Base-by-base conservation (phyloP, 1,284 basidiomycete species). In the Heliocybe sulcata region DNA sequence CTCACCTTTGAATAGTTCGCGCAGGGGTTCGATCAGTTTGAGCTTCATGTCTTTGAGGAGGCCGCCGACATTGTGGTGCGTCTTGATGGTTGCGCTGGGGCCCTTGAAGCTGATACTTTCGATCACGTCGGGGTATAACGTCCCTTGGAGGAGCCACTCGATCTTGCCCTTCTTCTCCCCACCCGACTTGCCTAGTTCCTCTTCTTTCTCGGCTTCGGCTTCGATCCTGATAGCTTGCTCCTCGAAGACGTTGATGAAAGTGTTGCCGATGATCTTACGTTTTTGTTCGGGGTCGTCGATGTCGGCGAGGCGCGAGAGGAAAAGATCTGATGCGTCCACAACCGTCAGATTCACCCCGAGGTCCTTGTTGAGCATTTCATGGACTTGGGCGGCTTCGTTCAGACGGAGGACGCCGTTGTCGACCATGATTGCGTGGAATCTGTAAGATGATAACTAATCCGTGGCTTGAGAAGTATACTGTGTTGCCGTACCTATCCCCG, bases 31-130 rank as follows among this genome's bases (percentile, higher is more conserved):
- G 62, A 99, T 98, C 47, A 99, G 81, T 77, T 99, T 99, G 62
- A 99, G 80, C 73, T 97, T 98, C 97, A 99, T 99, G 70, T 99
- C 89, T 66, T 92, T 92, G 58, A 99, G 77, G 49, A 99, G 76
- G 10, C 97, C 97, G 29, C 97, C 97, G 59, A 99, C 97, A 65
- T 99, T 99, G 72, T 99, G 97, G 69, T 99, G 97, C 9, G 97
- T 98, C 81, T 99, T 99, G 79, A 99, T 99, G 16, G 96, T 99
- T 48, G 97, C 97, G 62, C 90, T 94, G 1, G 97, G 97, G 2
- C 97, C 97, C 74, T 99, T 99, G 85, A 99, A 99, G 72, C 91
- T 94, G 76, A 99, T 98, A 65, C 90, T 94, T 77, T 99, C 97
- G 68, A 99, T 99, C 49, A 99, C 97, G 68, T 99, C 97, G 1